A percentile compares a stretch with the other conserved stretches of the same genome.
Evolutionary conservation across 2,329 filamentous ascomycete genomes (phyloP).

Genomic region (Talaromyces marneffei): DNA sequence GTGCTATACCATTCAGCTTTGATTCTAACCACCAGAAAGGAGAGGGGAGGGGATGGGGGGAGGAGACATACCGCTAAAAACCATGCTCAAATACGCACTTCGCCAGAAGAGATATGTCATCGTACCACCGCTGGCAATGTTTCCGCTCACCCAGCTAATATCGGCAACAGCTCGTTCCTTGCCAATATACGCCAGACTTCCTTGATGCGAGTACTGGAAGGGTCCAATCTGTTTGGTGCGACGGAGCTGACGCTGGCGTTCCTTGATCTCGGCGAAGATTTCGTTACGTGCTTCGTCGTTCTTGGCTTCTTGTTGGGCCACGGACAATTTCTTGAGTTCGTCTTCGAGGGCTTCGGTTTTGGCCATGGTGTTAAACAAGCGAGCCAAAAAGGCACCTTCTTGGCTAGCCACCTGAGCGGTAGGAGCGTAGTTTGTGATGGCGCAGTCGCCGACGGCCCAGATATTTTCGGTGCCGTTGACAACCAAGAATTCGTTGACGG

Average conservation of each 20-base stretch:
- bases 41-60: background rate
- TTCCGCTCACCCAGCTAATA: constrained; percentile 94
- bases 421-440: constrained; percentile 93
- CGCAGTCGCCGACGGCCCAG: constrained; percentile 97
- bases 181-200: constrained; percentile 93
- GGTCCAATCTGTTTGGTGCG: constrained; percentile 92
- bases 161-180: constrained; percentile 97
- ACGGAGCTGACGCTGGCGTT: constrained; percentile 76
- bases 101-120: constrained; percentile 98
- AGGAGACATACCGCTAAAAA: constrained; percentile 85
- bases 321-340: constrained; percentile 65
- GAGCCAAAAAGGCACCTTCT: constrained; percentile 89
- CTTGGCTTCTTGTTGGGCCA: constrained; percentile 62
- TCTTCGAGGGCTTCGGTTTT: constrained; percentile 79
- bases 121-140: constrained; percentile 86
- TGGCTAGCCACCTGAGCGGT: constrained; percentile 95
- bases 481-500: constrained; percentile 97
- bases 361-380: constrained; percentile 98
- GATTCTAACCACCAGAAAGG: too few species aligned
- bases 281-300: constrained; percentile 53
- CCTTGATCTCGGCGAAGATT: constrained; percentile 70
- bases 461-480: constrained; percentile 96
- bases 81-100: constrained; percentile 98
- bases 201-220: constrained; percentile 98
- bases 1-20: constrained; percentile 50